A percentile compares a stretch with the other conserved stretches of the same genome.
These are phyloP conservation scores for Starmera stellimalicola DNA, from an alignment of 1,139 yeast genomes.

Conservation along the genomic window DNA sequence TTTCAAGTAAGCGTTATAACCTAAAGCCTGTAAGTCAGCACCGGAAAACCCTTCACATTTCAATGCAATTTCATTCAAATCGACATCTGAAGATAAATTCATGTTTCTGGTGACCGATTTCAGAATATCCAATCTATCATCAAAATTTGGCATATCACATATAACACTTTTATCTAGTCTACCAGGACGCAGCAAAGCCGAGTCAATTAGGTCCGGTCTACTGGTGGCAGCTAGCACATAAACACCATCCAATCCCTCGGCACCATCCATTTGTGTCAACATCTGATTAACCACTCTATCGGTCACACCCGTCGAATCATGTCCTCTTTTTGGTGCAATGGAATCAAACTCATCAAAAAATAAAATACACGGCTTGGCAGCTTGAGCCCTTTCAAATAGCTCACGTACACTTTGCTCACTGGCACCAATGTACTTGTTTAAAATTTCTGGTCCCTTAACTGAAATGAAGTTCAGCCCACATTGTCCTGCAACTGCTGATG, in stretches of 20 bases:
- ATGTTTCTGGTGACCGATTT: slow-evolving; percentile 50
- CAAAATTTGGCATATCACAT: slow-evolving; percentile 73
- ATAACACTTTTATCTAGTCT: slow-evolving; percentile 86
- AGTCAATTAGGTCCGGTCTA: slow-evolving; percentile 90
- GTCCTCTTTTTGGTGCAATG: slow-evolving; percentile 96
- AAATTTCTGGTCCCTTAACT: slow-evolving; percentile 75
- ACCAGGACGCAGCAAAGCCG: slow-evolving; percentile 92
- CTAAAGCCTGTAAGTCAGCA: slow-evolving; percentile 89
- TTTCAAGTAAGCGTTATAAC: slow-evolving; percentile 84
- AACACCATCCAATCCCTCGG: slow-evolving; percentile 95
- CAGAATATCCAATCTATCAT: slow-evolving; percentile 70
- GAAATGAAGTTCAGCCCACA: slow-evolving; percentile 92
- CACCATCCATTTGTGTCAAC: slow-evolving; percentile 99
- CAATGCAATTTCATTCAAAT: slow-evolving; percentile 46
- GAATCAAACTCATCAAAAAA: slow-evolving; percentile 97
- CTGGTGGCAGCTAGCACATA: slow-evolving; percentile 95
- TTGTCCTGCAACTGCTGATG: slow-evolving; percentile 90
- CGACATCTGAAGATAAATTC: slow-evolving; percentile 40
- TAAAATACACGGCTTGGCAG: slow-evolving; percentile 88
- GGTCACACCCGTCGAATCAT: slow-evolving; percentile 95
- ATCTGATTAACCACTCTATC: slow-evolving; percentile 95
- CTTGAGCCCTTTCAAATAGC: slow-evolving; percentile 85
- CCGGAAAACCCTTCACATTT: slow-evolving; percentile 78
- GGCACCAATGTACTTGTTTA: slow-evolving; percentile 21
- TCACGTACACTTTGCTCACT: slow-evolving; percentile 94